These are phyloP conservation scores for Magnolia kwangsiensis DNA, from an alignment of 164 flowering plant species.

Conservation along the genomic window DNA sequence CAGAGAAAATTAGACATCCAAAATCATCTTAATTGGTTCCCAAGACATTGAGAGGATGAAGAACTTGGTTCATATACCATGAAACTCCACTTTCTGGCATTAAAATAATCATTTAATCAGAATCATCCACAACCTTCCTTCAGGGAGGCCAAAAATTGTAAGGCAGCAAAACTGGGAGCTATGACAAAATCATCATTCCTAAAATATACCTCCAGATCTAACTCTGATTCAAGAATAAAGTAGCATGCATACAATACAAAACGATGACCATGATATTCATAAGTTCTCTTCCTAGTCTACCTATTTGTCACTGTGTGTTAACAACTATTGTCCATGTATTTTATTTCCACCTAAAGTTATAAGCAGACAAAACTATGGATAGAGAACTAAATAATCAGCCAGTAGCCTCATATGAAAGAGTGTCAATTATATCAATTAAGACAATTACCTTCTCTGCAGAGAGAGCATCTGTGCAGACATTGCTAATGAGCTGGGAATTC, in stretches of 20 bases:
- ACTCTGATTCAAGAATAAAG: neutral
- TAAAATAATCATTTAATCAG: too few species aligned
- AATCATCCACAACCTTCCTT: too few species aligned
- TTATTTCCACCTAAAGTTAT: too few species aligned
- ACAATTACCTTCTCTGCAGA: constrained; percentile 92
- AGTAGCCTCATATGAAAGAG: neutral
- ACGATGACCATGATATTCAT: neutral
- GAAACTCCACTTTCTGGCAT: too few species aligned
- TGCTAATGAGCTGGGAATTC: constrained; percentile 97
- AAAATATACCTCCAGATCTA: neutral
- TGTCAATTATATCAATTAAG: neutral
- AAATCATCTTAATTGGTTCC: too few species aligned
- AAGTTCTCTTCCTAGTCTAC: neutral
- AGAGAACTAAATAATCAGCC: neutral
- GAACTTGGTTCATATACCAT: too few species aligned
- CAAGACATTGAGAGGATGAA: too few species aligned
- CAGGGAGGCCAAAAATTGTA: too few species aligned
- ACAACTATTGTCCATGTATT: too few species aligned
- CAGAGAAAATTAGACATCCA: too few species aligned
- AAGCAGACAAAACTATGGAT: neutral
- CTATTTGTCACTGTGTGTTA: neutral
- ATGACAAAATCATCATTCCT: too few species aligned
- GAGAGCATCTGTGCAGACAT: constrained; percentile 98
- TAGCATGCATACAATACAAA: neutral
- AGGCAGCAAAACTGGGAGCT: too few species aligned